Base-by-base conservation (phyloP, 257 asterid genomes). In the Petunia secreta region DNA sequence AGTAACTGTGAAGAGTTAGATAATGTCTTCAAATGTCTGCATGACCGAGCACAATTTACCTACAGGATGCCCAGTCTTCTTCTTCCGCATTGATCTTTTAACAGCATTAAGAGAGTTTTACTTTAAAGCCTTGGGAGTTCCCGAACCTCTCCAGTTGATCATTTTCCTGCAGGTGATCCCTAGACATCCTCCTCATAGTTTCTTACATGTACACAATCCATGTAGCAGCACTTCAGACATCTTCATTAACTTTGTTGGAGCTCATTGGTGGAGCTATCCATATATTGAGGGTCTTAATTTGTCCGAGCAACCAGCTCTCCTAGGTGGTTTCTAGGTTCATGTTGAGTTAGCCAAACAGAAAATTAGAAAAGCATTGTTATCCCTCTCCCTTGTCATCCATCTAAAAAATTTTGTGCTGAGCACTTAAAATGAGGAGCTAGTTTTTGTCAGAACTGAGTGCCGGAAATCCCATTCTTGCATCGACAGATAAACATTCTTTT, bases 311-410 rank as follows among this genome's bases (percentile, higher is more conserved):
- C 73, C 73, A 65, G 2, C 65, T 60, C 2, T 55, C 63, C 36
- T 58, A 6, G 71, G 25, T 63, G 46, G 71, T 37, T 63, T 63
- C 71, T 63, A 63, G 34, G 34, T 40, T 66, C 74, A 40, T 40
- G 4, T 5, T 66, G 53, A 40, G 15, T 66, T 44, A 69, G 40
- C 10, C 76, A 43, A 44, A 43, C 57, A 68, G 44, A 68, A 68
- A 67, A 8, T 67, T 1, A 67, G 54, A 5, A 62, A 62, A 34
- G 15, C 68, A 36, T 63, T 5, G 3, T 36, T 36, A 3, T 36
- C 11, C 3, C 44, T 63, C 44, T 16, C 38, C 68, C 68, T 63
- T 34, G 37, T 43, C 3, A 11, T 63, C 46, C 69, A 63, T 10
- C 69, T 63, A 63, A 63, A 63, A 8, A 63, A 63, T 60, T 60